phyloP scores from a whole-genome alignment of 2,329 filamentous ascomycete species.

The Cryoendolithus antarcticus region DNA sequence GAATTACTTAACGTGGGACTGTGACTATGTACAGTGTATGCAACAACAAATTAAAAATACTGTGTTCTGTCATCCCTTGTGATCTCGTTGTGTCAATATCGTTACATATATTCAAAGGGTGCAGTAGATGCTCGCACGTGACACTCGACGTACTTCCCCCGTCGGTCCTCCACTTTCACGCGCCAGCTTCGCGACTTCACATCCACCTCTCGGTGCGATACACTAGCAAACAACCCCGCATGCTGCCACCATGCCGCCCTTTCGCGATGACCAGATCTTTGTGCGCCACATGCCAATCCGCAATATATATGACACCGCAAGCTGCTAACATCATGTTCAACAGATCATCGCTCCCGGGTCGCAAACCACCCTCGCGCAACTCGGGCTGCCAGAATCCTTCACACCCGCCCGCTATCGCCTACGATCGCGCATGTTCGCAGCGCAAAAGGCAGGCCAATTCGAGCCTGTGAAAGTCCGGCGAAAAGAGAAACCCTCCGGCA shows the following conservation, averaged over 20 bases:
- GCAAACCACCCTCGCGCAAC: slow-evolving; percentile 78
- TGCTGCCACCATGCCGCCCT: slow-evolving; percentile 18
- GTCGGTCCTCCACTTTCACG: background rate
- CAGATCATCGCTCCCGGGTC: slow-evolving; percentile 68
- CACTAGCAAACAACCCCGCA: slow-evolving; percentile 1
- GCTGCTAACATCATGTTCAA: slow-evolving; percentile 2
- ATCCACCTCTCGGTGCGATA: background rate
- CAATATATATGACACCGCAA: background rate
- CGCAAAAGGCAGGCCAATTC: slow-evolving; percentile 62
- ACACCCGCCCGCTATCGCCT: slow-evolving; percentile 80
- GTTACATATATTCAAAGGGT: too few species aligned
- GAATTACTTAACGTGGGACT: too few species aligned
- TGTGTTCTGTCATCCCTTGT: too few species aligned
- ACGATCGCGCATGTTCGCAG: slow-evolving; percentile 84
- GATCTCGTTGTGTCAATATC: too few species aligned
- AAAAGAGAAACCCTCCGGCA: slow-evolving; percentile 17
- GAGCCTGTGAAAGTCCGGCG: slow-evolving; percentile 68
- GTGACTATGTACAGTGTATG: too few species aligned
- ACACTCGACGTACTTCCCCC: too few species aligned
- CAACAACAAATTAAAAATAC: too few species aligned
- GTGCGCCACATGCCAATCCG: slow-evolving; percentile 9
- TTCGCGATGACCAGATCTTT: slow-evolving; percentile 24
- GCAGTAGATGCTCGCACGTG: too few species aligned
- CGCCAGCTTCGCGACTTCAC: background rate
- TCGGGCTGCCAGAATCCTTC: slow-evolving; percentile 79